Base-by-base conservation (phyloP, 371 early-diverging fungal genomes). In the Syncephalastrum racemosum region DNA sequence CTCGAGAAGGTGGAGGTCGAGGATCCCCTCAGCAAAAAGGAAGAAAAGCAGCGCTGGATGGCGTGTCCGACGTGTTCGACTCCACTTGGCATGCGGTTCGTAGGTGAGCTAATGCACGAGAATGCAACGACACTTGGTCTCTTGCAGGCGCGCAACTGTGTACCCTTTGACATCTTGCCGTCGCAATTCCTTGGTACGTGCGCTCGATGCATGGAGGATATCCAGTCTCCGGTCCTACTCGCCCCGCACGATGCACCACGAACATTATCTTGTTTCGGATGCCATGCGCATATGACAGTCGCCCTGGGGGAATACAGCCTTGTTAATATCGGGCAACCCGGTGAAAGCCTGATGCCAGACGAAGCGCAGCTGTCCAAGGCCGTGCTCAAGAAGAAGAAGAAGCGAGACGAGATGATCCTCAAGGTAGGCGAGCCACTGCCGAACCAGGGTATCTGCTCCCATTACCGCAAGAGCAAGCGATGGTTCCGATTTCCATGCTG, bases 401-500 rank as follows among this genome's bases (percentile, higher is more conserved):
- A 64, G 51, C 50, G 41, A 42, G 67, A 59, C 42, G 74, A 68
- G 42, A 76, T 74, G 3, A 47, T 67, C 12, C 64, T 93, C 19
- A 76, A 81, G 16, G 73, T 87, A 3, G 92, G 92, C 13, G 70
- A 89, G 57, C 84, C 91, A 4, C 73, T 96, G 39, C 93, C 94
- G 0, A 66, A 86, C 41, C 84, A 89, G 51, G 99, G 99, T 0
- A 80, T 92, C 0, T 99, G 99, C 68, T 71, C 78, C 50, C 99
- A 99, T 72, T 99, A 96, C 73, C 81, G 85, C 36, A 94, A 92
- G 71, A 94, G 94, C 5, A 90, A 87, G 52, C 84, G 97, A 48
- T 97, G 97, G 97, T 93, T 98, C 74, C 83, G 97, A 15, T 99
- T 99, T 73, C 93, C 95, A 0, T 99, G 99, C 77, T 80, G 78